Evolutionary conservation across 2,329 filamentous ascomycete species (phyloP).

Genomic region (Paraconiothyrium sp.): DNA sequence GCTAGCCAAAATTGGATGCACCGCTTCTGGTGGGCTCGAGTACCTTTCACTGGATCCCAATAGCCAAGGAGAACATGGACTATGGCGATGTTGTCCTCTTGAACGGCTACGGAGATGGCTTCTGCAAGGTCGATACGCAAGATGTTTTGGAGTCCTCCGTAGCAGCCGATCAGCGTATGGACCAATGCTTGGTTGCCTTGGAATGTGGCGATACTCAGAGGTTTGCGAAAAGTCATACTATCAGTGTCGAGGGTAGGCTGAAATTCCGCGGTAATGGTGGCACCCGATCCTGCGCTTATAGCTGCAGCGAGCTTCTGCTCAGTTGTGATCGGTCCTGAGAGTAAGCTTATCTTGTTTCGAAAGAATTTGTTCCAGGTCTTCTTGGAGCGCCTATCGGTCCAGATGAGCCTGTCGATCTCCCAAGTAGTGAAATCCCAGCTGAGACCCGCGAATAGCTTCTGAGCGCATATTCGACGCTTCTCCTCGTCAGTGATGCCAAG

Average conservation of each 20-base stretch:
- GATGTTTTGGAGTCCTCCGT: neutral
- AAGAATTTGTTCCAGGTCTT: too few species aligned
- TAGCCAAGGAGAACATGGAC: neutral
- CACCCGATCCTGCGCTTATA: neutral
- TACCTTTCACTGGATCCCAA: neutral
- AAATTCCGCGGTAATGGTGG: neutral
- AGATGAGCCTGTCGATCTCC: neutral
- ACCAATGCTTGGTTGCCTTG: neutral
- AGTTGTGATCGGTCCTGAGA: neutral
- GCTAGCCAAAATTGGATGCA: neutral
- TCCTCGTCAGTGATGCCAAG: neutral
- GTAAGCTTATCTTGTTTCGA: too few species aligned
- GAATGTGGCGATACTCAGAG: neutral
- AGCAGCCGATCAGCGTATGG: neutral
- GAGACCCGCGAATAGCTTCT: neutral
- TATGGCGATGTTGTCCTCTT: neutral
- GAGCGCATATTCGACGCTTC: neutral
- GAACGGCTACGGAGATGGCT: neutral
- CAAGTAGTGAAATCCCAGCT: neutral
- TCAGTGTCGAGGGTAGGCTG: neutral
- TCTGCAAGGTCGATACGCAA: neutral
- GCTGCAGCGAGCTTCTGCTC: neutral
- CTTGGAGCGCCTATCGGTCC: neutral
- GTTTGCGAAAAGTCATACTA: neutral
- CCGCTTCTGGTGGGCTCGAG: neutral